Base-by-base conservation (phyloP, 768 basidiomycete genomes). In the Lentinula raphanica region DNA sequence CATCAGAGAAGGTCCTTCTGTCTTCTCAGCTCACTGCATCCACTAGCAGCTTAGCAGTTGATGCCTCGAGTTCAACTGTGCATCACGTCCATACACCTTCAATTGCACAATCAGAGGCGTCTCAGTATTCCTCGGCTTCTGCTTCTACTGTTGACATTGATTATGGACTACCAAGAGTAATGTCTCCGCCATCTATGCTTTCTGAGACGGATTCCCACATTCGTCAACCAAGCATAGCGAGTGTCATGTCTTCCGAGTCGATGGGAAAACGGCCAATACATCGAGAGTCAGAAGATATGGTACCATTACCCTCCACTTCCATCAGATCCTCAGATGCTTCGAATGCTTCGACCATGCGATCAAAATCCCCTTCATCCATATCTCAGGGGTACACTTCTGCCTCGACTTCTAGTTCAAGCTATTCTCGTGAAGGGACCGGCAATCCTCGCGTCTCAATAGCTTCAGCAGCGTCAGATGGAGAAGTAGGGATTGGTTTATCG, bases 401-500 rank as follows among this genome's bases (percentile, higher is more conserved):
- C 15, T 23, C 46, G 3, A 23, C 15, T 32, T 25, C 21, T 28
- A 38, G n/a, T 23, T 15, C 53, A 23, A 54, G 17, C 13, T 40
- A 8, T 42, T 15, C 25, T 27, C 23, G 23, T 40, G 53, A 40
- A 12, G 53, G 15, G 27, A 36, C 17, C 15, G 21, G 15, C 19
- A 32, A 53, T 21, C 15, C 54, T 19, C 39, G 54, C 13, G 13
- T 44, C 58, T 49, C 68, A 25, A 62, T 71, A 12, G 79, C 74
- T 27, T 62, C 72, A 3, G 75, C 68, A 5, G 60, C 74, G 54
- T 82, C 81, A 1, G 86, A 87, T 58, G 86, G 82, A 3, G 81
- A 83, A 50, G 73, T 80, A 1, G 89, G 85, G 0, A 90, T 91
- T 36, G 89, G 89, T 1, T 69, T 90, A 32, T 84, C 84, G 2